These are phyloP conservation scores for Pinus taeda DNA, from an alignment of 75 land plant genomes.

Conservation along the genomic window DNA sequence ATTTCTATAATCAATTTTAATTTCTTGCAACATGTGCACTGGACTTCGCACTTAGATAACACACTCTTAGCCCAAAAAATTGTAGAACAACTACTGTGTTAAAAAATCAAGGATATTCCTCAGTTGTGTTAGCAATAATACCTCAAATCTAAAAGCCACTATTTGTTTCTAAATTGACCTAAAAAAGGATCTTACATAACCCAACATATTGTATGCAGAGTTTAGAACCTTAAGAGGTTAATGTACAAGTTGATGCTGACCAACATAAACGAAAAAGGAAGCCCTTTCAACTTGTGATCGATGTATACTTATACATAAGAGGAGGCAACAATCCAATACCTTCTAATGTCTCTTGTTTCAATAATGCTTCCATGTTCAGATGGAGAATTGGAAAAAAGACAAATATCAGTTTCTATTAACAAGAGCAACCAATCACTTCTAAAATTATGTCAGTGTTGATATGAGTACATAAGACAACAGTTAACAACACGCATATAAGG, in stretches of 20 bases:
- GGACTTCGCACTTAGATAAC: not conserved
- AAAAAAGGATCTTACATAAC: no score
- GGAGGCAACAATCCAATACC: not conserved
- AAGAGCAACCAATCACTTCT: not conserved
- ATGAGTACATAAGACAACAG: no score
- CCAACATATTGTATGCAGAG: no score
- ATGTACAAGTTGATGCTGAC: not conserved
- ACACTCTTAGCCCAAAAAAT: not conserved
- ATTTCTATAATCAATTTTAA: not conserved
- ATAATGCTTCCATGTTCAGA: not conserved
- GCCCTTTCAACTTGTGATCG: not conserved
- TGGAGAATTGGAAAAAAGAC: not conserved
- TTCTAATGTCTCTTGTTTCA: not conserved
- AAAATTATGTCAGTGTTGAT: not conserved
- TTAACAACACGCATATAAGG: no score
- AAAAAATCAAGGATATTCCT: not conserved
- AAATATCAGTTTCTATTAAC: not conserved
- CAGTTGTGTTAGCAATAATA: not conserved
- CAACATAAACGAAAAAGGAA: not conserved
- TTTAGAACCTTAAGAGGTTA: not conserved
- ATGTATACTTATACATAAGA: not conserved
- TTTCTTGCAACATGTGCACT: no score
- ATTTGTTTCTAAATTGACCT: no score
- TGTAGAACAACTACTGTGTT: not conserved
- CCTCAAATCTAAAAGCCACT: not conserved